Evolutionary conservation across 345 rosid genomes (phyloP).

Genomic region (Eutrema heterophyllum): DNA sequence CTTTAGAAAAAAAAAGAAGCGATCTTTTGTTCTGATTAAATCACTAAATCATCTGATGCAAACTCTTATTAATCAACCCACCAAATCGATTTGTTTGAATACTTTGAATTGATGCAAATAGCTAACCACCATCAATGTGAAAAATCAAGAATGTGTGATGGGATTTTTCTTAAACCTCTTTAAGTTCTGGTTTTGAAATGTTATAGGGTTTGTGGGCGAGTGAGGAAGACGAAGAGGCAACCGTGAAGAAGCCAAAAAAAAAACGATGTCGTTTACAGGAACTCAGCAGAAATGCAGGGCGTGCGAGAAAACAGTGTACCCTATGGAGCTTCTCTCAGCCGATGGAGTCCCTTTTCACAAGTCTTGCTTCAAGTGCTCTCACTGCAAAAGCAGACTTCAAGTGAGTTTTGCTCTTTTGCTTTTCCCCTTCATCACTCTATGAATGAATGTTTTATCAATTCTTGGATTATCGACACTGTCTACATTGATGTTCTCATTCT

Average conservation of each 20-base stretch:
- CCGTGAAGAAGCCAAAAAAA: neutral
- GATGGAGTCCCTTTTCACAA: conserved; percentile 91
- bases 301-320: conserved; percentile 96
- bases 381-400: conserved; percentile 91
- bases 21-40: neutral
- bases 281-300: conserved; percentile 96
- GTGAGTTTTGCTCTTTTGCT: conserved; percentile 26
- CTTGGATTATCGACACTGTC: neutral
- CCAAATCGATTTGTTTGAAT: neutral
- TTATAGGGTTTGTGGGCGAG: neutral
- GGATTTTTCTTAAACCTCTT: neutral
- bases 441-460: neutral
- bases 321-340: conserved; percentile 84
- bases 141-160: neutral
- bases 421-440: neutral
- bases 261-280: conserved; percentile 83
- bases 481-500: neutral
- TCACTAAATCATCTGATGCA: neutral
- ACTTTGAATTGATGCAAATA: neutral
- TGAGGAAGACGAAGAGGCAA: conserved; percentile 12
- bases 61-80: neutral
- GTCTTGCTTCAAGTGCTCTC: conserved; percentile 92
- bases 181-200: conserved; percentile 15
- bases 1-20: neutral
- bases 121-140: neutral